Conservation (phyloP, 345 rosid species). For the Camelina hispida region DNA sequence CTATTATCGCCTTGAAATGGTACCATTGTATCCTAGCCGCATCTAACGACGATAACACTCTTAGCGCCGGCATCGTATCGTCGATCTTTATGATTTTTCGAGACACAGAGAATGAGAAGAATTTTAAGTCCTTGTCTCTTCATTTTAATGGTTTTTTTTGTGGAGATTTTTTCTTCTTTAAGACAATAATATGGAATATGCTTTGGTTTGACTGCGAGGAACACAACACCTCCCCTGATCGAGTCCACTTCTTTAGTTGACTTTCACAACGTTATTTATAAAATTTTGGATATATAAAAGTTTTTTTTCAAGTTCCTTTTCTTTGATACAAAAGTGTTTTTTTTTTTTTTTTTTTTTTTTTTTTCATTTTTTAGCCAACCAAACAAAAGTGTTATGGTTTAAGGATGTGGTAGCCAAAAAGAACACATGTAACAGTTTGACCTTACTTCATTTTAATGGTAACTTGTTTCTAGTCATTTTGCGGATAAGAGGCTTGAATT, state of each 20-base stretch:
- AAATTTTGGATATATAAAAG: neutral
- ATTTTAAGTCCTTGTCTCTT: slow-evolving; percentile 27
- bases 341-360: no score
- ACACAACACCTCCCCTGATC: slow-evolving; percentile 32
- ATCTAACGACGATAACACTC: slow-evolving; percentile 47
- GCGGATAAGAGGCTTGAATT: neutral
- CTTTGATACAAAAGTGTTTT: neutral
- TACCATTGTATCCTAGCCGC: slow-evolving; percentile 52
- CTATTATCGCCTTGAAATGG: slow-evolving; percentile 54
- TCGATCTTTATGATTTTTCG: neutral
- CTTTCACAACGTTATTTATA: slow-evolving; percentile 1
- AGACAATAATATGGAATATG: slow-evolving; percentile 36
- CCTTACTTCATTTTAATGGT: no score
- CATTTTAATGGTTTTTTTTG: slow-evolving; percentile 12
- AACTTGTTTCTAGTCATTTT: no score
- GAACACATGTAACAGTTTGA: no score
- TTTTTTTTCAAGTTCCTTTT: neutral
- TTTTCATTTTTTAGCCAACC: no score
- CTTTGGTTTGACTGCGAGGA: slow-evolving; percentile 36
- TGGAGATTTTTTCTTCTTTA: neutral
- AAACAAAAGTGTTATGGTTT: neutral
- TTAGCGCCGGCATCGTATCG: slow-evolving; percentile 29
- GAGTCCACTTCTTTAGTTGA: slow-evolving; percentile 40
- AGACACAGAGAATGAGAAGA: slow-evolving; percentile 23
- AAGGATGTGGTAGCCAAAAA: neutral